Conservation (phyloP, 164 flowering plant species). For the Annona squamosa region DNA sequence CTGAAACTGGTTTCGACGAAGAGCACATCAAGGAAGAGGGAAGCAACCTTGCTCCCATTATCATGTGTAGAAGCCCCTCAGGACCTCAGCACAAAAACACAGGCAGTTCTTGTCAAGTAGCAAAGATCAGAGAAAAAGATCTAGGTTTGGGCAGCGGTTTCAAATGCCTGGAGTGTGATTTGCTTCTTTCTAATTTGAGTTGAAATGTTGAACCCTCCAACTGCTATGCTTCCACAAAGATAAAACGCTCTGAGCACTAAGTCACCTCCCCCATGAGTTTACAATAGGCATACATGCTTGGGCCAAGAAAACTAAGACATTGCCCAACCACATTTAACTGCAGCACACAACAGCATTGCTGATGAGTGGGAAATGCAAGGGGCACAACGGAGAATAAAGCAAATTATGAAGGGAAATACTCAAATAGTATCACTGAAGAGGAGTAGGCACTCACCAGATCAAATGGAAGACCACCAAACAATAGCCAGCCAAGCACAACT, state of each 20-base stretch:
- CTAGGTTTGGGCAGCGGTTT: too few relatives aligned
- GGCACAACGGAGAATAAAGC: not conserved
- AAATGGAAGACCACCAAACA: constrained; percentile 96
- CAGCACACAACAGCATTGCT: constrained; percentile 1
- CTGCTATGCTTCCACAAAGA: too few relatives aligned
- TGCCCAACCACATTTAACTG: constrained; percentile 87
- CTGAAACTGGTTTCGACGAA: too few relatives aligned
- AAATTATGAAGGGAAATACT: not conserved
- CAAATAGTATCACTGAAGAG: not conserved
- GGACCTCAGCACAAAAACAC: too few relatives aligned
- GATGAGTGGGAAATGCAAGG: not conserved
- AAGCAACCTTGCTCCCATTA: too few relatives aligned
- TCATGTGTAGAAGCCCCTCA: too few relatives aligned
- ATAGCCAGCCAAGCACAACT: constrained; percentile 76
- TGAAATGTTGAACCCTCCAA: too few relatives aligned
- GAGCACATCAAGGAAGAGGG: too few relatives aligned
- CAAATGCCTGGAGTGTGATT: too few relatives aligned
- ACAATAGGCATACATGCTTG: constrained; percentile 78
- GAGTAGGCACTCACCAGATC: constrained; percentile 55
- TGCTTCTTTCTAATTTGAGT: too few relatives aligned
- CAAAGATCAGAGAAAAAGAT: too few relatives aligned
- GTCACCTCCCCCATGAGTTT: constrained; percentile 45
- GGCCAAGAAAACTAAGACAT: constrained; percentile 73
- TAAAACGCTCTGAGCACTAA: not conserved
- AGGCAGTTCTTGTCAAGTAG: too few relatives aligned